Base-by-base conservation (phyloP, 768 basidiomycete species). In the Tubosaeta brunneosetosa region DNA sequence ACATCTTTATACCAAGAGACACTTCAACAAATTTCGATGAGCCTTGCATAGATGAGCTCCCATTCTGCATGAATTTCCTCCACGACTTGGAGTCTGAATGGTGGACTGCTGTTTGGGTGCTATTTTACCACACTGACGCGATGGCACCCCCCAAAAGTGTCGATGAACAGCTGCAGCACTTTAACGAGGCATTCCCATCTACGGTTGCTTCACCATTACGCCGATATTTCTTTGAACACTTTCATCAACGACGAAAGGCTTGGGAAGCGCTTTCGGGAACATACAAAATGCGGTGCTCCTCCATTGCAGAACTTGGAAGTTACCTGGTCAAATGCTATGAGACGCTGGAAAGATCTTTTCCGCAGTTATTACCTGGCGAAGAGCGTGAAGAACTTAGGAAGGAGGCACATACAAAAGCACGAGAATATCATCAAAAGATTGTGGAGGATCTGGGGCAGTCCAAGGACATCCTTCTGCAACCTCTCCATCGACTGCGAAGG, bases 11-110 rank as follows among this genome's bases (percentile, higher is more conserved):
- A 1, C 55, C 55, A 22, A 6, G 16, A 11, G 14, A 13, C 34
- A 16, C 16, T 32, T 32, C n/a, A 3, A 1, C 10, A 26, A 3
- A 11, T 2, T n/a, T 11, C 31, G 12, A 27, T 33, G 12, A 32
- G 8, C 37, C 3, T 32, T 9, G 12, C 3, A 17, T n/a, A 11
- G 9, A 11, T 8, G 34, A 47, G 16, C 33, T 26, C 0, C 47
- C 56, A 1, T 59, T 61, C 3, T 50, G 44, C 11, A 54, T 59
- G 60, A 61, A 61, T 41, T 17, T 22, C 16, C 54, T 56, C 2
- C 51, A 60, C 36, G 59, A 61, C 31, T 22, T 60, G 2, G 31
- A 32, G 12, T 32, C 31, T 32, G 31, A 32, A 32, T 32, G 31
- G 31, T 32, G 31, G 31, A 32, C 9, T 12, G 31, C 31, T 12